Conservation (phyloP, 1,284 basidiomycete genomes). For the Cystobasidium sp. region DNA sequence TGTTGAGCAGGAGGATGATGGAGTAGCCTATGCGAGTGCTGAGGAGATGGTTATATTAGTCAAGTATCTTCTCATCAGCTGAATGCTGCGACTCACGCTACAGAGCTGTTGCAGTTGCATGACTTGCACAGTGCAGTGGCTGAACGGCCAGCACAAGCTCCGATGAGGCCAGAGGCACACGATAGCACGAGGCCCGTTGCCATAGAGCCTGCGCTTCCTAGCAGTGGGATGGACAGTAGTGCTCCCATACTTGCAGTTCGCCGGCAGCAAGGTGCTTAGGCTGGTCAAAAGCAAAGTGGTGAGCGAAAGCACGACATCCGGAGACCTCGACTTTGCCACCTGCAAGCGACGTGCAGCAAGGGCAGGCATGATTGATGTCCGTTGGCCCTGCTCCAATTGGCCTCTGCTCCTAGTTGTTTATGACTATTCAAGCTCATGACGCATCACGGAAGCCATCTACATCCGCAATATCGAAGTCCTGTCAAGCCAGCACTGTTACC, state of each 20-base stretch:
- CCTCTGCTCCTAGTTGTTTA: too few relatives aligned
- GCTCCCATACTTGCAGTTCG: conserved; percentile 62
- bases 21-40: conserved; percentile 91
- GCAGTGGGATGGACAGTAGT: conserved; percentile 82
- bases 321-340: too few relatives aligned
- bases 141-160: conserved; percentile 61
- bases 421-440: too few relatives aligned
- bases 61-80: background rate
- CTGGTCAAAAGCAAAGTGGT: background rate
- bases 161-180: conserved; percentile 56
- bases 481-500: too few relatives aligned
- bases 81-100: conserved; percentile 62
- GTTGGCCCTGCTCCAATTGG: too few relatives aligned
- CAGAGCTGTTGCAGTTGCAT: conserved; percentile 98
- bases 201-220: conserved; percentile 75
- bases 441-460: too few relatives aligned
- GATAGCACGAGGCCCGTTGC: conserved; percentile 65
- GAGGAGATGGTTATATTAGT: background rate
- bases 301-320: too few relatives aligned
- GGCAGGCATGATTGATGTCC: too few relatives aligned
- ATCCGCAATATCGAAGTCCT: too few relatives aligned
- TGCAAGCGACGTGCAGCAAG: too few relatives aligned
- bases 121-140: conserved; percentile 96
- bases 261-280: background rate
- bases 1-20: conserved; percentile 92